Percentiles rank a stretch among this genome's conserved stretches.
Evolutionary conservation across 495 filamentous ascomycete species (phyloP).

Genomic region (Podospora fimiseda): DNA sequence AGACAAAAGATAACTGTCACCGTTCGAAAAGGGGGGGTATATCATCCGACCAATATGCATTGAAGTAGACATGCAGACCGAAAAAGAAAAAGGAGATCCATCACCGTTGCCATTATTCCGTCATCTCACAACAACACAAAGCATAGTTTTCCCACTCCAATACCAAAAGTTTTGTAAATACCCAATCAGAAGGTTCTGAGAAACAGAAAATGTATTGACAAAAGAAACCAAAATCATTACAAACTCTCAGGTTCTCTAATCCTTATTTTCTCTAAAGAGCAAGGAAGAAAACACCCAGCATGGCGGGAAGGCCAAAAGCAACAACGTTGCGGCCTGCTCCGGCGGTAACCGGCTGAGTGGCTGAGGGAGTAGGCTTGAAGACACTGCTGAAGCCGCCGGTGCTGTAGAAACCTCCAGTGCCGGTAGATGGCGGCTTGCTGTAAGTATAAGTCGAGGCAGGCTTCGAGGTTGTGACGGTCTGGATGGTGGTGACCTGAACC

Average conservation of each 20-base stretch:
- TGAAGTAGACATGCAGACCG: too few relatives aligned
- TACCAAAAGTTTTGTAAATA: too few relatives aligned
- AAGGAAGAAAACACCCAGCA: conserved; percentile 20
- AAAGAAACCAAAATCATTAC: conserved; percentile 1
- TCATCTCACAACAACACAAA: too few relatives aligned
- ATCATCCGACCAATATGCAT: too few relatives aligned
- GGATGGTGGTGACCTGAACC: not conserved
- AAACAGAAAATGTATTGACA: not conserved
- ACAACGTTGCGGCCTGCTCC: conserved; percentile 25
- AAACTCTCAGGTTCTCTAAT: not conserved
- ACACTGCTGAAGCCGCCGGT: conserved; percentile 4
- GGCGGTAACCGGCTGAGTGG: conserved; percentile 16
- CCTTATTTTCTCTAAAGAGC: conserved; percentile 13
- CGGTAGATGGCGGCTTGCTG: not conserved
- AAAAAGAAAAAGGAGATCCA: too few relatives aligned
- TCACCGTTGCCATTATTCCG: too few relatives aligned
- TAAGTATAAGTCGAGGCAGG: conserved; percentile 2
- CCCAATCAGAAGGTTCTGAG: too few relatives aligned
- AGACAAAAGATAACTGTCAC: too few relatives aligned
- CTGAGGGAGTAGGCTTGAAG: not conserved
- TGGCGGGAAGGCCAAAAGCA: conserved; percentile 18
- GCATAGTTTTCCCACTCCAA: too few relatives aligned
- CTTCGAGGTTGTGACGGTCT: conserved; percentile 20
- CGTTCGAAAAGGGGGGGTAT: too few relatives aligned
- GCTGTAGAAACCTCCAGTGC: conserved; percentile 8